Base-by-base conservation (phyloP, 768 basidiomycete species). In the Russula sp. region DNA sequence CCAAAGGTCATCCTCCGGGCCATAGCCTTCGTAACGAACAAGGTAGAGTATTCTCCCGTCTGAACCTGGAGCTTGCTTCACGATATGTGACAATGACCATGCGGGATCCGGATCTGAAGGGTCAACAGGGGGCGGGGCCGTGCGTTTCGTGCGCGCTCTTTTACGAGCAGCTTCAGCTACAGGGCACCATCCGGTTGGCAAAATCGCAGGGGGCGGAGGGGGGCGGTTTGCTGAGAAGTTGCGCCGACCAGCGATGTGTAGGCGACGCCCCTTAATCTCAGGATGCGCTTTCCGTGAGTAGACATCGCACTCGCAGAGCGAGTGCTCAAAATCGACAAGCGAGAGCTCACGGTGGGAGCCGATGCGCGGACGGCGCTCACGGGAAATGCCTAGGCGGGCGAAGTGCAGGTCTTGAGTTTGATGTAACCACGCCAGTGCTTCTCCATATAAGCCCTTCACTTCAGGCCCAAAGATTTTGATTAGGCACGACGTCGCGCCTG, bases 291-390 rank as follows among this genome's bases (percentile, higher is more conserved):
- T 75, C 51, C 89, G 85, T 47, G 83, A 77, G 69, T 91, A 91
- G 70, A 91, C 89, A 74, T 90, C 87, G 50, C 87, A 78, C 71
- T 92, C 90, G 74, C 90, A 92, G 16, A 91, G 74, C 1, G 84
- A 78, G 71, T 92, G 90, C 75, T 92, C 90, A 57, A 91, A 76
- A 71, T 92, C 90, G 42, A 84, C 82, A 54, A 89, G 74, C 67
- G 87, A 82, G 7, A 81, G 80, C 13, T 70, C 70, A 1, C 63
- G 64, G 3, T 67, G 57, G 13, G 64, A 57, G 18, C 59, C 66
- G 32, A 75, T 65, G 47, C 68, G 59, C 39, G 75, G 76, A 49
- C 71, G 66, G 32, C 66, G 62, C 40, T 61, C 35, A 6, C 67
- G 62, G 55, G 65, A 57, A 35, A 72, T 69, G 57, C 83, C 82